phyloP scores from a whole-genome alignment of 345 rosid genomes.

The Clarkia xantiana region DNA sequence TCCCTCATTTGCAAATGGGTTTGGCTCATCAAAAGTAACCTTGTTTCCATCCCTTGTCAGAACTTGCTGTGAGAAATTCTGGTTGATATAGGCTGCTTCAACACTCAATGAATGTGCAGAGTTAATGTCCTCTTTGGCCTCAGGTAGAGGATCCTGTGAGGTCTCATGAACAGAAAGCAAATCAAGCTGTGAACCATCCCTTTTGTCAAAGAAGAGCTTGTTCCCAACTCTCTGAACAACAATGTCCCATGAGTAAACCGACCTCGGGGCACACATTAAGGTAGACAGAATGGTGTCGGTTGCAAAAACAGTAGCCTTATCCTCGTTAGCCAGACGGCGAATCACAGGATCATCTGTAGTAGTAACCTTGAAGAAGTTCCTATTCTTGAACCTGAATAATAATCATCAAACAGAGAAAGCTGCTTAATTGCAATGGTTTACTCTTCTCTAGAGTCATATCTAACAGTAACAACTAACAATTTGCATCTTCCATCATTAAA shows the following conservation, averaged over 20 bases:
- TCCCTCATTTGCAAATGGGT: slow-evolving; percentile 82
- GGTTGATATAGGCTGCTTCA: slow-evolving; percentile 79
- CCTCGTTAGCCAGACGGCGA: slow-evolving; percentile 74
- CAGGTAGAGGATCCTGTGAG: slow-evolving; percentile 81
- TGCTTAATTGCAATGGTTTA: no score
- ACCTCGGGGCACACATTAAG: slow-evolving; percentile 85
- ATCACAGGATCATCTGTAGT: slow-evolving; percentile 91
- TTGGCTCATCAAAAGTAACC: slow-evolving; percentile 71
- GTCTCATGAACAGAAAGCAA: slow-evolving; percentile 83
- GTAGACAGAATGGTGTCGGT: slow-evolving; percentile 73
- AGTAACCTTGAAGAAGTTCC: slow-evolving; percentile 85
- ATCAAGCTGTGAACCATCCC: slow-evolving; percentile 88
- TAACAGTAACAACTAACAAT: background rate
- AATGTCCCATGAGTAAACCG: slow-evolving; percentile 96
- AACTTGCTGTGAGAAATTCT: slow-evolving; percentile 84
- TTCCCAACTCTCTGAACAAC: slow-evolving; percentile 86
- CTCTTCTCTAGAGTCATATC: background rate
- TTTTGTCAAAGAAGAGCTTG: slow-evolving; percentile 77
- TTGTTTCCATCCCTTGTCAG: slow-evolving; percentile 73
- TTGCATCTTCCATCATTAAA: no score
- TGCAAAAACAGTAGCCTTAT: slow-evolving; percentile 82
- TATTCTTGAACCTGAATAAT: slow-evolving; percentile 41
- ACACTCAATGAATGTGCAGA: slow-evolving; percentile 68
- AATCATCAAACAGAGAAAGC: no score
- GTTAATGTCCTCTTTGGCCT: slow-evolving; percentile 77